Evolutionary conservation across 2,329 filamentous ascomycete species (phyloP), one percentile per base, ranked within the genome.

Genomic region (Helicocarpus griseus): DNA sequence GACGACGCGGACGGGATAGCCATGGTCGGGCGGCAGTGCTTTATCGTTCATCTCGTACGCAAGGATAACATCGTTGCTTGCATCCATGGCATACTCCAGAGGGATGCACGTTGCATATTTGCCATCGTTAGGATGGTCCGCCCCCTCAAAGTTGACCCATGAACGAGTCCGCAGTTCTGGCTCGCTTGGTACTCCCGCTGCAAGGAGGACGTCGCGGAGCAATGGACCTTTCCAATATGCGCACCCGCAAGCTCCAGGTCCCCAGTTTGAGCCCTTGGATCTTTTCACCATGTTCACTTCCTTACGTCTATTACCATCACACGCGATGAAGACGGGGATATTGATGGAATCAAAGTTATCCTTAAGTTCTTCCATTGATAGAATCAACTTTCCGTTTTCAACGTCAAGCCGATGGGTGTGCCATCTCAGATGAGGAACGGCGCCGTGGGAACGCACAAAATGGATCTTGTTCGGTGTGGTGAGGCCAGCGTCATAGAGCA

Each of bases 361-460:
- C 36, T 63, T 67, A 3, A 77, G 56, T 9, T 73, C 65, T 51
- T 73, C 64, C 73, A 78, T 77, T 1, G 63, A 63, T 1, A 77
- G 54, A 4, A 54, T 61, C 11, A 70, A 61, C 26, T 65, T 65
- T 5, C 69, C 68, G 19, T 69, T 58, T 5, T 66, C 62, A 21
- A 79, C 61, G 14, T 78, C 70, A 3, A 79, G 58, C 13, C 65
- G 62, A 58, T 78, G 75, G 8, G 67, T 71, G 49, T 76, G 74
- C 74, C 73, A 78, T 0, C 76, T 56, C 0, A 78, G 52, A 6
- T 71, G 65, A 0, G 77, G 77, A 1, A 80, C 77, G 3, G 73
- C 61, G n/a, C 75, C 75, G 52, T 80, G 77, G 48, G 76, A 79
- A 2, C 77, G 68, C 11, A 79, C 74, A 53, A 77, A 79, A 57